Conservation (phyloP, 805 yeast genomes). For the Candida krabiensis region DNA sequence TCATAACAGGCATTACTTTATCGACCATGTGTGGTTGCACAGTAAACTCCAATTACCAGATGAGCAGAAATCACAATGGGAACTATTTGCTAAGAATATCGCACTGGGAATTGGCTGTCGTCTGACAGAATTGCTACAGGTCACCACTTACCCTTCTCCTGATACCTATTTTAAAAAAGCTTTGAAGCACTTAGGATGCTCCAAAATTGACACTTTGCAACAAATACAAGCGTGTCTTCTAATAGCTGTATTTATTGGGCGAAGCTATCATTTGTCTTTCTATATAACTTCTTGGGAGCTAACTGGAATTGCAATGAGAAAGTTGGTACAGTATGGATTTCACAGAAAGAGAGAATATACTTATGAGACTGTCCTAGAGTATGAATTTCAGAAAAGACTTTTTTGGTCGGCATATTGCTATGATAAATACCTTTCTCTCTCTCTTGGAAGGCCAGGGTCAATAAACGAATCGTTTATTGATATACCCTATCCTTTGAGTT, state of each 20-base stretch:
- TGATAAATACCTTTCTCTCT: conserved; percentile 20
- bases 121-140: conserved; percentile 18
- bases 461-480: conserved; percentile 23
- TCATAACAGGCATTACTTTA: conserved; percentile 20
- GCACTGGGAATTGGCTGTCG: conserved; percentile 22
- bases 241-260: conserved; percentile 19
- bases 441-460: conserved; percentile 25
- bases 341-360: conserved; percentile 19
- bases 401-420: conserved; percentile 25
- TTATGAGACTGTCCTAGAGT: conserved; percentile 15
- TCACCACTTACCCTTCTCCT: conserved; percentile 20
- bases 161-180: conserved; percentile 21
- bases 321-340: conserved; percentile 20
- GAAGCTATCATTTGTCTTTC: conserved; percentile 20
- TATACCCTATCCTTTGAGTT: conserved; percentile 22
- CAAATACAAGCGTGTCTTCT: conserved; percentile 25
- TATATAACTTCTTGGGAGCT: conserved; percentile 24
- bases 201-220: conserved; percentile 13
- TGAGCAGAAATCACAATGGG: conserved; percentile 17
- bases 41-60: conserved; percentile 5
- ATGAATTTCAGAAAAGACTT: conserved; percentile 23
- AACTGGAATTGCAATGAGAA: conserved; percentile 22
- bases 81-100: conserved; percentile 15
- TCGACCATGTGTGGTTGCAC: conserved; percentile 14
- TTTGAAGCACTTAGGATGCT: conserved; percentile 10